phyloP scores from a whole-genome alignment of 257 asterid genomes.

The Gentiana macrophylla region DNA sequence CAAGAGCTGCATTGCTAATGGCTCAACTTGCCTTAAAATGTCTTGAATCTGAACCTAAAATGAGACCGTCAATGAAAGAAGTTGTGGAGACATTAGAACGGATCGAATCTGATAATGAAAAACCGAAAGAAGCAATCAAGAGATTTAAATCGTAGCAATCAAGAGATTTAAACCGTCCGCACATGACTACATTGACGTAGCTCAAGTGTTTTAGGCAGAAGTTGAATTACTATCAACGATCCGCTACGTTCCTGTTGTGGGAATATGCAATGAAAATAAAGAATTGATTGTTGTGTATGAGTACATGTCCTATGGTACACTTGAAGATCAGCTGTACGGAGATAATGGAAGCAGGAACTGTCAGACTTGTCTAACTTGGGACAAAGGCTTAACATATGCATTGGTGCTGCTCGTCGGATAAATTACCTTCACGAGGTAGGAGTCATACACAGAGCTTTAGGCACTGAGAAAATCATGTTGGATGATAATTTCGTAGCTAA shows the following conservation, averaged over 20 bases:
- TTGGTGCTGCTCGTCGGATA: neutral
- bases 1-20: constrained; percentile 35
- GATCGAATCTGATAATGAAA: constrained; percentile 28
- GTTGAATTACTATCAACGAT: neutral
- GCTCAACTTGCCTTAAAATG: constrained; percentile 55
- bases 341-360: too few relatives aligned
- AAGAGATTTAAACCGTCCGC: neutral
- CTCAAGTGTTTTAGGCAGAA: neutral
- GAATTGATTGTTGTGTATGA: neutral
- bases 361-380: constrained; percentile 1
- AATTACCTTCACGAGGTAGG: neutral
- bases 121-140: constrained; percentile 31
- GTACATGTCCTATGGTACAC: neutral
- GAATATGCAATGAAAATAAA: neutral
- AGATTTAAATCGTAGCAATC: too few relatives aligned
- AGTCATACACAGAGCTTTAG: too few relatives aligned
- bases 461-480: too few relatives aligned
- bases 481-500: too few relatives aligned
- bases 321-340: neutral
- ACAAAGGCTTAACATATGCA: neutral
- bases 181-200: neutral
- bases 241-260: neutral
- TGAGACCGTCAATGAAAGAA: constrained; percentile 58
- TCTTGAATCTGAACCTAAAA: constrained; percentile 42
- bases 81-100: constrained; percentile 38